Conservation (phyloP, 257 asterid genomes). For the Dorcoceras hygrometricum region DNA sequence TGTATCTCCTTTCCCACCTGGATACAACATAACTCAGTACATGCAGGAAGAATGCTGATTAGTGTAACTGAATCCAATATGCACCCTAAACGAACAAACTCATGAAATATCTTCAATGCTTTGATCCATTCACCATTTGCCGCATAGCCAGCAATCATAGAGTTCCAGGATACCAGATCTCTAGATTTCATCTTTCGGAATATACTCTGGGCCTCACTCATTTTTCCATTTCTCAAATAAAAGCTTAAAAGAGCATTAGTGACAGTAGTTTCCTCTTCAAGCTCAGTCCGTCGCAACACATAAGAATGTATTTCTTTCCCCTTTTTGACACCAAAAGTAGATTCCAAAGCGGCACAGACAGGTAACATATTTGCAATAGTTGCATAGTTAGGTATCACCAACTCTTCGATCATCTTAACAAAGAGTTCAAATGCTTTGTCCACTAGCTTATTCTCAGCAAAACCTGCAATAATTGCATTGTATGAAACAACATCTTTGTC, state of each 20-base stretch:
- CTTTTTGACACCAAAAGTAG: constrained; percentile 26
- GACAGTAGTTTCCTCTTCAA: constrained; percentile 42
- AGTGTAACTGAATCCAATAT: constrained; percentile 58
- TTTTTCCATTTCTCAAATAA: constrained; percentile 53
- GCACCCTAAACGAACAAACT: constrained; percentile 34
- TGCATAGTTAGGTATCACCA: constrained; percentile 59
- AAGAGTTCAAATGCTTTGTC: constrained; percentile 51
- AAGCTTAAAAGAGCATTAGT: constrained; percentile 69
- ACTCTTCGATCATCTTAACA: constrained; percentile 45
- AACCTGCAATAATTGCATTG: constrained; percentile 80
- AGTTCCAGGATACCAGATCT: constrained; percentile 80
- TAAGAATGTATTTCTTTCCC: constrained; percentile 70
- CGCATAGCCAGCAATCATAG: constrained; percentile 67
- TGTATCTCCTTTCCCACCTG: constrained; percentile 69
- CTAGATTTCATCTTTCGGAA: constrained; percentile 47
- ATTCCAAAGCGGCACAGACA: constrained; percentile 46
- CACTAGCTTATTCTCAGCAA: constrained; percentile 52
- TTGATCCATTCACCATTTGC: constrained; percentile 51
- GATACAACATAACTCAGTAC: constrained; percentile 46
- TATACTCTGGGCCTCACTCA: constrained; percentile 44
- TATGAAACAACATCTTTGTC: constrained; percentile 78
- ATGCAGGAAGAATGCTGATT: constrained; percentile 70
- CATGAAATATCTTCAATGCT: constrained; percentile 47
- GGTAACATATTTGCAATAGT: constrained; percentile 63
- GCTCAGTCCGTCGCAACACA: constrained; percentile 51